Evolutionary conservation across 768 basidiomycete species (phyloP).

Genomic region (Pleurotus cornucopiae): DNA sequence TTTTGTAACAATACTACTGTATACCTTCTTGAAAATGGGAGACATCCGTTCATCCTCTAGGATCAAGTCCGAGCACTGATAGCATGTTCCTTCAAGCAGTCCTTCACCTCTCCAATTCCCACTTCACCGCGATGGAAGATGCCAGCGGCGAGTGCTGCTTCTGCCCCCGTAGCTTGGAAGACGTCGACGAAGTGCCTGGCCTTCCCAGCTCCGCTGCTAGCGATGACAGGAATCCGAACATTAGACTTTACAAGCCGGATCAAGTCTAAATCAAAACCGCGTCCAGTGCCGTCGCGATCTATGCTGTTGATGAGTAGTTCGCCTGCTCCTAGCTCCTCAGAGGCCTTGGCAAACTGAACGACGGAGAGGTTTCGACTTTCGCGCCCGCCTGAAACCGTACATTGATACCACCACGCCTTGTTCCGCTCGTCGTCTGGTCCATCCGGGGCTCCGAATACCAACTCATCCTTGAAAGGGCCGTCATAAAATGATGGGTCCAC

Average conservation of each 20-base stretch:
- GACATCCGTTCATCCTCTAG: constrained; percentile 13
- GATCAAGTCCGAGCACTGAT: constrained; percentile 44
- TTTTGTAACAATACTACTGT: constrained; percentile 4
- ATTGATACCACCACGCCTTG: constrained; percentile 98
- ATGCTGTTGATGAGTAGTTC: constrained; percentile 96
- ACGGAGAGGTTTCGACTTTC: constrained; percentile 80
- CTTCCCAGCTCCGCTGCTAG: constrained; percentile 89
- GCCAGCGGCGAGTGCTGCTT: constrained; percentile 93
- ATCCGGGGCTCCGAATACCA: constrained; percentile 45
- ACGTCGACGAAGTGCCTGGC: constrained; percentile 84
- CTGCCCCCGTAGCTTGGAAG: constrained; percentile 74
- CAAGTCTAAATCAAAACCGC: constrained; percentile 87
- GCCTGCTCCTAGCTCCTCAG: constrained; percentile 88
- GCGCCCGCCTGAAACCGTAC: constrained; percentile 93
- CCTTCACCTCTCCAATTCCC: constrained; percentile 76
- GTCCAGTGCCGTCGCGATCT: constrained; percentile 90
- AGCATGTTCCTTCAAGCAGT: constrained; percentile 36
- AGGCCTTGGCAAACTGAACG: constrained; percentile 86
- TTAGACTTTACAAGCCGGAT: constrained; percentile 67
- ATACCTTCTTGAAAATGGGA: constrained; percentile 1
- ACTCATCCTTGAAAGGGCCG: constrained; percentile 63
- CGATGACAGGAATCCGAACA: constrained; percentile 90
- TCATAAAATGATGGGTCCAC: constrained; percentile 63
- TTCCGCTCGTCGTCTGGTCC: constrained; percentile 54
- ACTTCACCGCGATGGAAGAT: constrained; percentile 96